These are phyloP conservation scores for Aspergillus incahuasiensis DNA, from an alignment of 495 filamentous ascomycete genomes.

Conservation along the genomic window DNA sequence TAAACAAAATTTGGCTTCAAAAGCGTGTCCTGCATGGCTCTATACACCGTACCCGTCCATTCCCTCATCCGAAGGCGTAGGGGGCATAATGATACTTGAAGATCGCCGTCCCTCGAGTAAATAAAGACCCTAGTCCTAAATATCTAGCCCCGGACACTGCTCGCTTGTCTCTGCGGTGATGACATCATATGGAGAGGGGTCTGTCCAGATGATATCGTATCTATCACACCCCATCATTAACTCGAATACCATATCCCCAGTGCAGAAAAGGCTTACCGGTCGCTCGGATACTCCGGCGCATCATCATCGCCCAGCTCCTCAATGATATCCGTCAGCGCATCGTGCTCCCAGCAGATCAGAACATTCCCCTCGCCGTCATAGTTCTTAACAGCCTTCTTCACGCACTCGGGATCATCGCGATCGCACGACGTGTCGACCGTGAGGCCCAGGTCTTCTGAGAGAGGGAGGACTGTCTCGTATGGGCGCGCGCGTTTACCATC, in stretches of 20 bases:
- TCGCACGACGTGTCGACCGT: conserved; percentile 46
- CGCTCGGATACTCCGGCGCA: conserved; percentile 33
- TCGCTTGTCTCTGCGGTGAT: conserved; percentile 32
- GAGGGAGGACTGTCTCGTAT: conserved; percentile 47
- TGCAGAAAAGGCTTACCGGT: no score
- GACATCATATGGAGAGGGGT: conserved; percentile 31
- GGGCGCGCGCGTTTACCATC: conserved; percentile 48
- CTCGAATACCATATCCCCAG: no score
- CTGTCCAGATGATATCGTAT: conserved; percentile 42
- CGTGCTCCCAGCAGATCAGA: conserved; percentile 56
- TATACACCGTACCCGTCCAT: no score
- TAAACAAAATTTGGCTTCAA: no score
- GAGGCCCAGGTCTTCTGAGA: conserved; percentile 48
- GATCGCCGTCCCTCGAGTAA: no score
- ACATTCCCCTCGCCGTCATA: conserved; percentile 50
- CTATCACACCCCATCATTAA: no score
- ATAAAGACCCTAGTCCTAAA: no score
- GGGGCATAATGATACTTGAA: no score
- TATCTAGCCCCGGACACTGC: conserved; percentile 29
- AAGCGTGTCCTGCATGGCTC: no score
- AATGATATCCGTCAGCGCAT: conserved; percentile 42
- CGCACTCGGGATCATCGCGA: conserved; percentile 44
- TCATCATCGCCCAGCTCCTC: conserved; percentile 39
- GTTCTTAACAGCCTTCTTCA: conserved; percentile 38
- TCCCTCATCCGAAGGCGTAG: no score